Conservation (phyloP, 768 basidiomycete species). For the Hygrophorus pudorinus region DNA sequence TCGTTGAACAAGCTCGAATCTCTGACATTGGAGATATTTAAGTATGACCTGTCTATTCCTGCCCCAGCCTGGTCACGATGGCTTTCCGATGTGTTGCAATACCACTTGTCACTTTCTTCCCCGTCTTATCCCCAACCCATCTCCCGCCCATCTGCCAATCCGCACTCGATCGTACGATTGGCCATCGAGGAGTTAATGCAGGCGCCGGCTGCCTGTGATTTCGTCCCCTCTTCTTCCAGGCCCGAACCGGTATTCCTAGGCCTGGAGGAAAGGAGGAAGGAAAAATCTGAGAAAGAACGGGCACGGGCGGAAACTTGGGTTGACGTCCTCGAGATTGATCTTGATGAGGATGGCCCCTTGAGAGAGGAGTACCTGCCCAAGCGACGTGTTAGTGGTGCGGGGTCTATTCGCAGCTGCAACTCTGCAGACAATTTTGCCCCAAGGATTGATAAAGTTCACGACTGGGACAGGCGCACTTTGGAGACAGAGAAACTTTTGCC, state of each 20-base stretch:
- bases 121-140: constrained; percentile 63
- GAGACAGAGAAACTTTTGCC: constrained; percentile 33
- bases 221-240: constrained; percentile 17
- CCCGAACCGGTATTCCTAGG: constrained; percentile 67
- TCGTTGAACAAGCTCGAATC: constrained; percentile 64
- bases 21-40: constrained; percentile 59
- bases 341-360: constrained; percentile 77
- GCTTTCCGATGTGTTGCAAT: constrained; percentile 54
- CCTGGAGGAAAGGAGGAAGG: constrained; percentile 52
- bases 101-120: constrained; percentile 55
- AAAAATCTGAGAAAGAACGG: constrained; percentile 36
- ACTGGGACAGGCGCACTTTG: constrained; percentile 11
- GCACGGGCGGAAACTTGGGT: constrained; percentile 18
- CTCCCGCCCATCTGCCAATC: constrained; percentile 64
- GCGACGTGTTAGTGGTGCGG: constrained; percentile 40
- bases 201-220: constrained; percentile 27
- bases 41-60: constrained; percentile 61
- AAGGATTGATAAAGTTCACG: constrained; percentile 3
- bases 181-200: constrained; percentile 61
- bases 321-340: constrained; percentile 61
- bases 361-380: constrained; percentile 73
- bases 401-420: constrained; percentile 15
- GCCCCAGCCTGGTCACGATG: constrained; percentile 58
- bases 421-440: constrained; percentile 7
- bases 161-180: constrained; percentile 57